phyloP scores from a whole-genome alignment of 768 basidiomycete species.

The Dendrothele bispora region DNA sequence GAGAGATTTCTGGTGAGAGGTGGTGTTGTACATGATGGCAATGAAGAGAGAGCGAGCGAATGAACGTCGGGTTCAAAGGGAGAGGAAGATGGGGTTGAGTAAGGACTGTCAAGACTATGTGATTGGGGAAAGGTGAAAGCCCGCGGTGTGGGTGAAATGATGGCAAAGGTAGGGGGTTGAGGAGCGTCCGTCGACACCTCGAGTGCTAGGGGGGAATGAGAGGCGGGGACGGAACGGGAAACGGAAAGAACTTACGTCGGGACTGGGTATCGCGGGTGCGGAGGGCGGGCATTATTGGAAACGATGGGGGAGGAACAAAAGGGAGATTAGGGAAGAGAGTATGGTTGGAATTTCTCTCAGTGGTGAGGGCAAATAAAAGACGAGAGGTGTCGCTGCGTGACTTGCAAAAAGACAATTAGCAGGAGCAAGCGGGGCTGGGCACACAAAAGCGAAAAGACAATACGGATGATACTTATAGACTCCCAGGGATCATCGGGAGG shows the following conservation, averaged over 20 bases:
- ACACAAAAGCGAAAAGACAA: too few relatives aligned
- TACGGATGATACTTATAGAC: too few relatives aligned
- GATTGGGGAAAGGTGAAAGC: constrained; percentile 66
- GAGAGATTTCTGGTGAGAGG: constrained; percentile 40
- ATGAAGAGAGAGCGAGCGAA: constrained; percentile 44
- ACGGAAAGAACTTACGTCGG: constrained; percentile 35
- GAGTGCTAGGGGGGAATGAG: constrained; percentile 48
- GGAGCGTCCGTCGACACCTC: constrained; percentile 71
- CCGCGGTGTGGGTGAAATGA: constrained; percentile 72
- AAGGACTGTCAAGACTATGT: constrained; percentile 69
- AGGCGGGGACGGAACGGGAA: not conserved
- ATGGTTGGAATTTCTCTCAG: too few relatives aligned
- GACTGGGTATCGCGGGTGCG: constrained; percentile 76
- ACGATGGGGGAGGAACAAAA: constrained; percentile 23
- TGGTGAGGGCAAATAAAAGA: too few relatives aligned
- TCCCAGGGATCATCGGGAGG: too few relatives aligned
- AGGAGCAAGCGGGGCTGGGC: too few relatives aligned
- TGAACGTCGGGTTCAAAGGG: constrained; percentile 75
- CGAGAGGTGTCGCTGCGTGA: too few relatives aligned
- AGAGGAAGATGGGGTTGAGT: constrained; percentile 63
- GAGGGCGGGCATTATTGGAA: constrained; percentile 70
- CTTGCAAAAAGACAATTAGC: too few relatives aligned
- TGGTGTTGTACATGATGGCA: constrained; percentile 40
- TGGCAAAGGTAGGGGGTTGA: constrained; percentile 52
- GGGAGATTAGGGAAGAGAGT: constrained; percentile 9